Percentiles rank a stretch among this genome's conserved stretches.
phyloP scores from a whole-genome alignment of 805 yeast genomes.

The Lachancea dasiensis region DNA sequence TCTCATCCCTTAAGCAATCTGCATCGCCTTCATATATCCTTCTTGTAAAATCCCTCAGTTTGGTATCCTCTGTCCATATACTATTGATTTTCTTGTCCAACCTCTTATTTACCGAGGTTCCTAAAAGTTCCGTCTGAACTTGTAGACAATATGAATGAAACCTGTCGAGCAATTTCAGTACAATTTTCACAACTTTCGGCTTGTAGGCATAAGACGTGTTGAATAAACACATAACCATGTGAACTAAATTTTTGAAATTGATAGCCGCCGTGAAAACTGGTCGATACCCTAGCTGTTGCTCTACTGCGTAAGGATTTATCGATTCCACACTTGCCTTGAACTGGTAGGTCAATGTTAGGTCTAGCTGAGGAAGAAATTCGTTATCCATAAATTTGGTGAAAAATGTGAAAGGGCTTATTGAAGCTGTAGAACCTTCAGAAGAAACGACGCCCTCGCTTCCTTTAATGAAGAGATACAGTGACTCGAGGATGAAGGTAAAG shows the following conservation, averaged over 20 bases:
- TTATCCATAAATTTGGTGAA: constrained; percentile 59
- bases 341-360: constrained; percentile 45
- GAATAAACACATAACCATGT: constrained; percentile 27
- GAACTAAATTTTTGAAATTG: constrained; percentile 26
- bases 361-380: constrained; percentile 59
- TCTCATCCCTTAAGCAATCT: constrained; percentile 24
- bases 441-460: constrained; percentile 45
- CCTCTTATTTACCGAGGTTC: constrained; percentile 16
- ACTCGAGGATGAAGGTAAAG: constrained; percentile 72
- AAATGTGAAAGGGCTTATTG: constrained; percentile 38
- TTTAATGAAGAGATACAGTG: constrained; percentile 61
- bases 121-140: constrained; percentile 28
- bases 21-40: constrained; percentile 25
- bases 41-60: constrained; percentile 30
- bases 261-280: constrained; percentile 28
- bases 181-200: constrained; percentile 42
- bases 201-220: constrained; percentile 41
- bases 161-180: constrained; percentile 35
- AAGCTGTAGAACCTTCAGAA: constrained; percentile 15
- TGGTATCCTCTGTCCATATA: constrained; percentile 35
- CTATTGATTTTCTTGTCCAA: constrained; percentile 23
- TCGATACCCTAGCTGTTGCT: constrained; percentile 29
- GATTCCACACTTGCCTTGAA: constrained; percentile 44
- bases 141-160: constrained; percentile 34
- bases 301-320: constrained; percentile 35